Conservation (phyloP, 2,329 filamentous ascomycete genomes). For the Lecanosticta acicola region DNA sequence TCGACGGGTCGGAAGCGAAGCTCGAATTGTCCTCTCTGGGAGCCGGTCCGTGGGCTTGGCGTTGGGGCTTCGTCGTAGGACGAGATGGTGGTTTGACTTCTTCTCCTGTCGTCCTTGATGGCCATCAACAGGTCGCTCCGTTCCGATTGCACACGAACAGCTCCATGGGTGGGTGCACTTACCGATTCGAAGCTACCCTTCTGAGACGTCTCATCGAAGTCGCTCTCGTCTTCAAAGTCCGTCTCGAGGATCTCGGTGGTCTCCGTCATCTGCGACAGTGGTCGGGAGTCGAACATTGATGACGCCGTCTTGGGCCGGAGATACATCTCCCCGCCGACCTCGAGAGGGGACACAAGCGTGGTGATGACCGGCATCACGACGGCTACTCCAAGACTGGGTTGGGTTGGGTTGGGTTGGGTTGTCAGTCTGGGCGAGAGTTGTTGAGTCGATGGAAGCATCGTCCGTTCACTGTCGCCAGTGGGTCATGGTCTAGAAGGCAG, state of each 20-base stretch:
- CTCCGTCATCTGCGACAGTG: conserved; percentile 50
- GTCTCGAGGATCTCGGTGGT: conserved; percentile 75
- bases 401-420: conserved; percentile 1
- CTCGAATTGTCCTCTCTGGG: conserved; percentile 56
- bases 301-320: conserved; percentile 46
- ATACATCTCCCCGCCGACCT: conserved; percentile 45
- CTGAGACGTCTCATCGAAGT: conserved; percentile 49
- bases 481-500: conserved; percentile 16
- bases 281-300: conserved; percentile 32
- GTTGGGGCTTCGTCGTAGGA: conserved; percentile 80
- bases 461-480: conserved; percentile 16
- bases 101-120: conserved; percentile 51
- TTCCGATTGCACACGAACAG: background rate
- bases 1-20: conserved; percentile 64
- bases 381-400: too few species aligned
- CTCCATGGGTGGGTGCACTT: conserved; percentile 36
- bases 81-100: conserved; percentile 79
- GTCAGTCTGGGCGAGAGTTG: conserved; percentile 1
- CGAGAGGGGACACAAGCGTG: conserved; percentile 38
- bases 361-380: conserved; percentile 41
- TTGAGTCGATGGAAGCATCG: conserved; percentile 10
- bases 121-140: conserved; percentile 9
- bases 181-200: conserved; percentile 67
- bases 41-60: conserved; percentile 56
- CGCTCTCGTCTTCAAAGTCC: conserved; percentile 63